A percentile compares a stretch with the other conserved stretches of the same genome.
Conservation (phyloP, 2,329 filamentous ascomycete species). For the Magnaporthiopsis incrustans region DNA sequence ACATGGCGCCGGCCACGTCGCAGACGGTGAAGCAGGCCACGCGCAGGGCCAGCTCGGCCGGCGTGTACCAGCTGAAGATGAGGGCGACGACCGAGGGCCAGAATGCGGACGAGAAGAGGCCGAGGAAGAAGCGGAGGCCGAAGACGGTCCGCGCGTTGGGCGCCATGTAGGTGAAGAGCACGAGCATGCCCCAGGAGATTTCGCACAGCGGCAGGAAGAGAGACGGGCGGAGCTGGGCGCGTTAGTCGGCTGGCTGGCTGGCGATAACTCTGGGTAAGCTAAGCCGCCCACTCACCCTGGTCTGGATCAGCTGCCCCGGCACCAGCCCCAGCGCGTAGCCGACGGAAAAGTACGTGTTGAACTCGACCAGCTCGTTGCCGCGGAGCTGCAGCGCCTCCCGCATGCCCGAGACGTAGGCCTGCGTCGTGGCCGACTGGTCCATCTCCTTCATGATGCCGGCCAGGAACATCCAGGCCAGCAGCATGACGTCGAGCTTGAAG, state of each 20-base stretch:
- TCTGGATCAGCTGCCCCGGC: conserved; percentile 30
- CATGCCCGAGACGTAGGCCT: conserved; percentile 34
- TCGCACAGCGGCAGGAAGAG: conserved; percentile 8
- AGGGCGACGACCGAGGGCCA: conserved; percentile 6
- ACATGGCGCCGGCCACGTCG: conserved; percentile 6
- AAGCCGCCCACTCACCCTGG: conserved; percentile 24
- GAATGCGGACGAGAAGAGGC: conserved; percentile 19
- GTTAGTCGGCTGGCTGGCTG: not conserved
- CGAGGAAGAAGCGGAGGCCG: conserved; percentile 35
- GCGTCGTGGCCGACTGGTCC: conserved; percentile 25
- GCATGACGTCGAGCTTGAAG: conserved; percentile 26
- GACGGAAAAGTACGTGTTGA: conserved; percentile 45
- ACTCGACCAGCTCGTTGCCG: conserved; percentile 46
- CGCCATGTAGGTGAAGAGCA: conserved; percentile 27
- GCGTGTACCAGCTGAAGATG: conserved; percentile 30
- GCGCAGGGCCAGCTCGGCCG: conserved; percentile 32
- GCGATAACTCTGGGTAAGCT: no score
- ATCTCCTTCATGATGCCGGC: conserved; percentile 29
- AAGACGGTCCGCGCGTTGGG: conserved; percentile 28
- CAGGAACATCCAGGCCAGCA: conserved; percentile 27
- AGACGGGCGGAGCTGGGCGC: conserved; percentile 1
- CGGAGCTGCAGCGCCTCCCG: conserved; percentile 33
- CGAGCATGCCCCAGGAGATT: conserved; percentile 23
- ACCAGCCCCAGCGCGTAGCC: conserved; percentile 47
- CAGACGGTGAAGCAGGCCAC: conserved; percentile 12